A percentile compares a stretch with the other conserved stretches of the same genome.
Evolutionary conservation across 495 filamentous ascomycete genomes (phyloP).

Genomic region (Neurospora tetrasperma): DNA sequence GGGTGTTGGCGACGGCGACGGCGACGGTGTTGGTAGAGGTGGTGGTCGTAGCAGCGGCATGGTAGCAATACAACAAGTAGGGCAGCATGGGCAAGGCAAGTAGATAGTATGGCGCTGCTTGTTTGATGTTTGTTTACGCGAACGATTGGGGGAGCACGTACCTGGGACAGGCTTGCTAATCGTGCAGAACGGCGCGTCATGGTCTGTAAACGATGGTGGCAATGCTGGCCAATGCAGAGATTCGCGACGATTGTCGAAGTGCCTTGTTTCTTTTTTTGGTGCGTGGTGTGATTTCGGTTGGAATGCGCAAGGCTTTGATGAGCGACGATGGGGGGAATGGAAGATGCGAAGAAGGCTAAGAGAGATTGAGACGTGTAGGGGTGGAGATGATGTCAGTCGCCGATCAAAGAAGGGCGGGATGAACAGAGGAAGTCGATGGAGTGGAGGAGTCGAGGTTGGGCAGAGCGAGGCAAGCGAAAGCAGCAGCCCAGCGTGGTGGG

Average conservation of each 20-base stretch:
- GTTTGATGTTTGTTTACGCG: conserved; percentile 7
- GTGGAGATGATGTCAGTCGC: conserved; percentile 19
- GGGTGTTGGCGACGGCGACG: conserved; percentile 8
- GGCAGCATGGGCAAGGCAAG: background rate
- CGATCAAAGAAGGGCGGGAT: conserved; percentile 8
- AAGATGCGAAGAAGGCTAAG: background rate
- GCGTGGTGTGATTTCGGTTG: background rate
- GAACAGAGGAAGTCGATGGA: conserved; percentile 6
- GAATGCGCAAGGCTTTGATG: background rate
- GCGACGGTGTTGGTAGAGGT: background rate
- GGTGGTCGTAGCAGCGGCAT: background rate
- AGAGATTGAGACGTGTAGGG: conserved; percentile 11
- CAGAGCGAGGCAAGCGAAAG: background rate
- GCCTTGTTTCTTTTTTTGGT: background rate
- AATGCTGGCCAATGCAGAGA: background rate
- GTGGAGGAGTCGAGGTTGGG: conserved; percentile 3
- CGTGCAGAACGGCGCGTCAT: conserved; percentile 42
- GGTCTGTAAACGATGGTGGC: conserved; percentile 1
- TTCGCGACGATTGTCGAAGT: conserved; percentile 1
- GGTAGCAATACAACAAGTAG: background rate
- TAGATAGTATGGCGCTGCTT: background rate
- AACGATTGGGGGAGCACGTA: conserved; percentile 14
- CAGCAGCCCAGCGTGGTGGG: background rate
- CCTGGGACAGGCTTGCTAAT: conserved; percentile 34
- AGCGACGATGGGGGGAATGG: background rate